These are phyloP conservation scores for Piper betle DNA, from an alignment of 164 flowering plant species.

Conservation along the genomic window DNA sequence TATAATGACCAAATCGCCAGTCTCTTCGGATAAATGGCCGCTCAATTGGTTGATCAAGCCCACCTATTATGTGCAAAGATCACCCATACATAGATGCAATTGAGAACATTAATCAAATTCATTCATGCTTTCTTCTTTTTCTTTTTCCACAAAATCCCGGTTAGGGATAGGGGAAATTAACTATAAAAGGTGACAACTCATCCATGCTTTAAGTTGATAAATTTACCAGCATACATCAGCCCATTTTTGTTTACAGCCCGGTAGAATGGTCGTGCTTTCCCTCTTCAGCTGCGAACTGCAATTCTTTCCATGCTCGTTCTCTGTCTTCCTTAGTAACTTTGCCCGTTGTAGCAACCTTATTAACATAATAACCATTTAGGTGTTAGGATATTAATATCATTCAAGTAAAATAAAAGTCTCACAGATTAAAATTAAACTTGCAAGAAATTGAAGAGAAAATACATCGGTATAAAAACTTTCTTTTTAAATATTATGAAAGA, in stretches of 20 bases:
- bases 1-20: conserved; percentile 96
- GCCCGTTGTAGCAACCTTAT: conserved; percentile 62
- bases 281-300: conserved; percentile 59
- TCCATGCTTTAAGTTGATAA: neutral
- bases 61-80: conserved; percentile 36
- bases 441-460: neutral
- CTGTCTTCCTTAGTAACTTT: conserved; percentile 58
- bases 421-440: neutral
- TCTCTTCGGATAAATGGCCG: conserved; percentile 53
- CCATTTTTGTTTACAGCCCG: conserved; percentile 63
- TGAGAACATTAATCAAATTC: neutral
- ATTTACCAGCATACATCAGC: conserved; percentile 88
- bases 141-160: neutral
- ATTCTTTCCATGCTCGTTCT: conserved; percentile 66
- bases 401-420: neutral
- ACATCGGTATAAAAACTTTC: neutral
- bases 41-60: conserved; percentile 72
- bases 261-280: conserved; percentile 66
- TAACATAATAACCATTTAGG: neutral
- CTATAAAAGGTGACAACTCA: too few relatives aligned
- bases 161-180: neutral
- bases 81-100: neutral
- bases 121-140: too few relatives aligned
- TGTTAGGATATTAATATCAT: neutral
- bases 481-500: neutral